Evolutionary conservation across 768 basidiomycete species (phyloP), one percentile per base, ranked within the genome.

Genomic region (Dacryopinax spathularia): DNA sequence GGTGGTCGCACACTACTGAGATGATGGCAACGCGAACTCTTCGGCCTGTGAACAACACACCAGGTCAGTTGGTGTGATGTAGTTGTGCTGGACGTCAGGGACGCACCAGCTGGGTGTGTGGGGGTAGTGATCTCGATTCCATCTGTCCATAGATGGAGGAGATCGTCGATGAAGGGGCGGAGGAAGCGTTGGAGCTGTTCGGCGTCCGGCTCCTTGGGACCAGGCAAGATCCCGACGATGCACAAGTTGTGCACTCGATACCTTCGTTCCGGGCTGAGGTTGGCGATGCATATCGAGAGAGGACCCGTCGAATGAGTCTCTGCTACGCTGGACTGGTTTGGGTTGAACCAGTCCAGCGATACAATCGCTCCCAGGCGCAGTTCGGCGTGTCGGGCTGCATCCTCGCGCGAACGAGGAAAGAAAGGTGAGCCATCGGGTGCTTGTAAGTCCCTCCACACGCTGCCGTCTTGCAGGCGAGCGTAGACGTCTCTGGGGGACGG

Each of bases 391-490:
- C 68, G 0, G 69, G 65, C 0, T 75, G 68, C 61, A 75, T 73
- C 0, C 70, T 71, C 16, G 65, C 64, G 6, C 66, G 61, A 16
- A 65, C 39, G 64, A 1, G 62, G 63, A 60, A 76, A 77, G 64
- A 77, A 77, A 0, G 63, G 62, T 0, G n/a, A 56, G 1, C 71
- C 72, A 64, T 74, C 72, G 0, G 65, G 68, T 1, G 69, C 71
- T n/a, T 59, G 48, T 0, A 76, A 61, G 3, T 66, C 60, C 31
- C 66, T 64, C 34, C 68, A 70, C 2, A 76, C 61, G 4, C 65
- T 60, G 0, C 74, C 72, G 62, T 76, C 71, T 34, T 74, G 72
- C 22, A 73, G 71, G 65, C 71, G 68, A 0, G 20, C 63, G 37
- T 68, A 70, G 29, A 41, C n/a, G 5, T 71, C 72, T 2, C 62